A percentile compares a stretch with the other conserved stretches of the same genome.
These are phyloP conservation scores for Chlorella sorokiniana DNA, from an alignment of 139 green algal genomes.

Conservation along the genomic window DNA sequence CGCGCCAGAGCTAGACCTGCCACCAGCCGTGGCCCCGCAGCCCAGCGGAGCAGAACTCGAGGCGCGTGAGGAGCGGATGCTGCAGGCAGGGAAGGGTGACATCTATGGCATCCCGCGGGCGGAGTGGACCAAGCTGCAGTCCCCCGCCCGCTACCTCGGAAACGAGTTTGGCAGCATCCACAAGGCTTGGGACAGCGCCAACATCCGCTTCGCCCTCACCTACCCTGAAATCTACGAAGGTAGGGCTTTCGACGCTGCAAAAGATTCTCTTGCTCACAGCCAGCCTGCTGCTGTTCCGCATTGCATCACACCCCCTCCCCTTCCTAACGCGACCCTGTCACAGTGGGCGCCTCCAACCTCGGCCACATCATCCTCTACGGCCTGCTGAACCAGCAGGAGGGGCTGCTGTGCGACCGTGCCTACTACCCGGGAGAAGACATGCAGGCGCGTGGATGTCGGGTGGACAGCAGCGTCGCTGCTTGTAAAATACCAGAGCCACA, in stretches of 20 bases:
- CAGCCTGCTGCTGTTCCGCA: neutral
- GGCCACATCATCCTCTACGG: conserved; percentile 83
- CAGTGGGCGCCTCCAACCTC: conserved; percentile 70
- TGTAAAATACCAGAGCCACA: no score
- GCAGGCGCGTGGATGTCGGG: neutral
- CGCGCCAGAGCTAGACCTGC: conserved; percentile 3
- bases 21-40: neutral
- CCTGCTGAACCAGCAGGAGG: conserved; percentile 58
- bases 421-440: conserved; percentile 64
- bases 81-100: conserved; percentile 24
- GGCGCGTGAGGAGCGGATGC: conserved; percentile 23
- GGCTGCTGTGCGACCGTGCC: conserved; percentile 71
- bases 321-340: neutral
- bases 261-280: neutral
- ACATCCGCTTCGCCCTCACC: conserved; percentile 73
- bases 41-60: conserved; percentile 6
- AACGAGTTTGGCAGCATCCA: conserved; percentile 83
- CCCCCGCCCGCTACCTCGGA: conserved; percentile 71
- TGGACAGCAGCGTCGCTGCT: no score
- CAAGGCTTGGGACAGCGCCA: conserved; percentile 66
- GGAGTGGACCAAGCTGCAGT: conserved; percentile 32
- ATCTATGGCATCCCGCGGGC: conserved; percentile 61
- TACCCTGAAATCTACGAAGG: conserved; percentile 78
- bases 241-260: conserved; percentile 29
- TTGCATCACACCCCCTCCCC: neutral